Conservation (phyloP, 1,139 yeast species). For the Pichia norvegensis region DNA sequence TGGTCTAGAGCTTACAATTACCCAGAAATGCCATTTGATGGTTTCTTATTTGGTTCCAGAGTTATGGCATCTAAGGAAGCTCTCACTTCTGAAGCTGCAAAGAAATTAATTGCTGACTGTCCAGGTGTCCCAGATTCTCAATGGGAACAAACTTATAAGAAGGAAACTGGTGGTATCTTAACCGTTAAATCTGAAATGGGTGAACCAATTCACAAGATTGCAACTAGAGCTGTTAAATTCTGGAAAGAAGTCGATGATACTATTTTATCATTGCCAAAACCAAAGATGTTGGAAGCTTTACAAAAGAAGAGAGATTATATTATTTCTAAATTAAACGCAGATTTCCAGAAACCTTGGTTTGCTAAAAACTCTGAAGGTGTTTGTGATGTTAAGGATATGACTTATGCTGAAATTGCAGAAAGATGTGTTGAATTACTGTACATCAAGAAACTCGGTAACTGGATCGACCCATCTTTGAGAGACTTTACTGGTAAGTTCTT, state of each 20-base stretch:
- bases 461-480: slow-evolving; percentile 86
- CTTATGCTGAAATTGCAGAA: slow-evolving; percentile 83
- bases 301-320: slow-evolving; percentile 80
- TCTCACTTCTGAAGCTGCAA: slow-evolving; percentile 87
- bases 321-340: slow-evolving; percentile 78
- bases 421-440: slow-evolving; percentile 86
- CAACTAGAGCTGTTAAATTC: slow-evolving; percentile 93
- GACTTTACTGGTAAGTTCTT: slow-evolving; percentile 80
- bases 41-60: slow-evolving; percentile 91
- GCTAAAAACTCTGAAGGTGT: slow-evolving; percentile 70
- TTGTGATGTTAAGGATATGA: slow-evolving; percentile 92
- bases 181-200: slow-evolving; percentile 99
- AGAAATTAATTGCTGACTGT: slow-evolving; percentile 82
- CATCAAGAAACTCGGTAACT: slow-evolving; percentile 68
- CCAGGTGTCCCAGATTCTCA: slow-evolving; percentile 79
- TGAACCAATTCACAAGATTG: slow-evolving; percentile 97
- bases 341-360: slow-evolving; percentile 98
- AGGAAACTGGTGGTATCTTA: slow-evolving; percentile 93
- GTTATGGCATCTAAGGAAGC: slow-evolving; percentile 98
- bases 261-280: slow-evolving; percentile 83
- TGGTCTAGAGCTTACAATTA: slow-evolving; percentile 83
- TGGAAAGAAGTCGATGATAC: slow-evolving; percentile 98
- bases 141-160: slow-evolving; percentile 94
- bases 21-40: slow-evolving; percentile 99
- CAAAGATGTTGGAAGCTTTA: slow-evolving; percentile 76